Percentiles rank a stretch among this genome's conserved stretches.
Evolutionary conservation across 2,329 filamentous ascomycete genomes (phyloP).

Genomic region (Chrysoporthe cubensis): DNA sequence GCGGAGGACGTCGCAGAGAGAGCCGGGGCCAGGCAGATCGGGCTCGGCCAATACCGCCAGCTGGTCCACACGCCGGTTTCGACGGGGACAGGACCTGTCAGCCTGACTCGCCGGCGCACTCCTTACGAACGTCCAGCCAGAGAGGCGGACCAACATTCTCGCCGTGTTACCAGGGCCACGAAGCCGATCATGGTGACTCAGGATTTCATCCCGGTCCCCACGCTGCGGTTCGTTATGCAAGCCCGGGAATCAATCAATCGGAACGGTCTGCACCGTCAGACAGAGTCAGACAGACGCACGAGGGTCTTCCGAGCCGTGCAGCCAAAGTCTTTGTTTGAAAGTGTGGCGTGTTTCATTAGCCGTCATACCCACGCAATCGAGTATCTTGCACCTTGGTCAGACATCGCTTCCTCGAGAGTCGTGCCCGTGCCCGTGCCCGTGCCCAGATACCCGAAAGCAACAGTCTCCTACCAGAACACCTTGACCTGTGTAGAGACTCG

Average conservation of each 20-base stretch:
- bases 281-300: not conserved
- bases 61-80: not conserved
- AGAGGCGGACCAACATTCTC: not conserved
- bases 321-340: not conserved
- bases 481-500: not conserved
- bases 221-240: not conserved
- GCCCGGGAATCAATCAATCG: not conserved
- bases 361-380: not conserved
- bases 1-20: no score
- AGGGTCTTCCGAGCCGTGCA: not conserved
- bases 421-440: not conserved
- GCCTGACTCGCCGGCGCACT: not conserved
- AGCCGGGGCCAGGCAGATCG: not conserved
- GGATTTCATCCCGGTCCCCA: not conserved
- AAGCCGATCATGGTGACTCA: not conserved
- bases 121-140: not conserved
- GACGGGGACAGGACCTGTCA: no score
- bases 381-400: not conserved
- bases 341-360: not conserved
- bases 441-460: not conserved
- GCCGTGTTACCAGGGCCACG: not conserved
- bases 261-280: not conserved
- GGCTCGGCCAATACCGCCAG: not conserved
- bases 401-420: not conserved
- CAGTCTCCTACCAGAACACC: slow-evolving; percentile 1